These are phyloP conservation scores for Chytriomyces confervae DNA, from an alignment of 192 early-diverging fungal genomes.

Conservation along the genomic window DNA sequence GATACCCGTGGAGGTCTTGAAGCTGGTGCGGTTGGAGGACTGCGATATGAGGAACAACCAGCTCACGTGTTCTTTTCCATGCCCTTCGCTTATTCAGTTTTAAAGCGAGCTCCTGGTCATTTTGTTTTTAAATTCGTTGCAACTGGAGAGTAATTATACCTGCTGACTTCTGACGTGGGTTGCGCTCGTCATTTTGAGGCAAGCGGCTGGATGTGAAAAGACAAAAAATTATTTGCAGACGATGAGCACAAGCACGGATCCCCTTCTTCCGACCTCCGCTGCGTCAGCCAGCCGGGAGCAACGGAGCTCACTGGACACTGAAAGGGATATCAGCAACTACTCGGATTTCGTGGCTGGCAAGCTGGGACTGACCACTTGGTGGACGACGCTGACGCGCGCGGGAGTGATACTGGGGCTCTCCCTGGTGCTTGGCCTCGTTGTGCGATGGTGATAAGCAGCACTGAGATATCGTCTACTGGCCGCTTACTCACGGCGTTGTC, in stretches of 20 bases:
- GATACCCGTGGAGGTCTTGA: slow-evolving; percentile 23
- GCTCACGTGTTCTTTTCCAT: slow-evolving; percentile 25
- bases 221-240: neutral
- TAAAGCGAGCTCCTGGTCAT: too few species aligned
- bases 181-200: too few species aligned
- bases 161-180: too few species aligned
- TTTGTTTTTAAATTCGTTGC: too few species aligned
- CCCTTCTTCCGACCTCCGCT: too few species aligned
- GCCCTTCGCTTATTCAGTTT: neutral
- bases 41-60: slow-evolving; percentile 13
- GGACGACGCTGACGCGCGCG: neutral
- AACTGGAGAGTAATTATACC: too few species aligned
- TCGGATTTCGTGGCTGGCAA: neutral
- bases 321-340: neutral
- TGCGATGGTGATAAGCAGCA: neutral
- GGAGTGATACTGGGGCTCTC: neutral
- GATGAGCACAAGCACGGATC: neutral
- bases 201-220: neutral
- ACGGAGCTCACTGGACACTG: too few species aligned
- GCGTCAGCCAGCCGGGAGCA: too few species aligned
- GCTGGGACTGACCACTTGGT: neutral
- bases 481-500: too few species aligned
- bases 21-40: neutral
- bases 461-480: too few species aligned
- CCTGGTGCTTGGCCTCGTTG: neutral